A percentile compares a stretch with the other conserved stretches of the same genome.
Conservation (phyloP, 345 rosid species). For the Salix koriyanagi region DNA sequence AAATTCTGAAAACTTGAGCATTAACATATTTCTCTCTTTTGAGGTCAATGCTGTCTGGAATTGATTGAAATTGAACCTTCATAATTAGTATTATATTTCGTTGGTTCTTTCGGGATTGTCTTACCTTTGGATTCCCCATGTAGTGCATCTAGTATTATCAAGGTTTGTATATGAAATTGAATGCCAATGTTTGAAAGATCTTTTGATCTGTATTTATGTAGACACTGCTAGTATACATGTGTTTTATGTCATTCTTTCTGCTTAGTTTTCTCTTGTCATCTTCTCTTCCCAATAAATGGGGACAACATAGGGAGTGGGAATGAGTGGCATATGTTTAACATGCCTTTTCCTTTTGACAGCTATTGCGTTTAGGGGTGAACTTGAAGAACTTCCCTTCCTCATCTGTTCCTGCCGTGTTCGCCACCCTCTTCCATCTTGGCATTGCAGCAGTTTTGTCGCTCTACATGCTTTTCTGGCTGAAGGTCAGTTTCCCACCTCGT, state of each 20-base stretch:
- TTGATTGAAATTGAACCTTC: background rate
- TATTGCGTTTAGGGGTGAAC: conserved; percentile 66
- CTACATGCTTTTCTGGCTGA: conserved; percentile 87
- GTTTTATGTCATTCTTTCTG: background rate
- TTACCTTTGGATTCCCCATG: background rate
- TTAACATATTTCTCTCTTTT: background rate
- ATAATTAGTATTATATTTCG: background rate
- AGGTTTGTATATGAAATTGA: background rate
- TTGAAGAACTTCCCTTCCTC: conserved; percentile 83
- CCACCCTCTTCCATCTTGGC: conserved; percentile 76
- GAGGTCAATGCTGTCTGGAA: background rate
- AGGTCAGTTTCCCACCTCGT: conserved; percentile 40
- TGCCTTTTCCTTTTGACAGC: conserved; percentile 38
- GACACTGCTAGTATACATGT: background rate
- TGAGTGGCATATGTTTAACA: background rate
- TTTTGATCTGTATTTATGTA: background rate
- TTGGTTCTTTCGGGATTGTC: background rate
- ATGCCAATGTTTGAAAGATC: background rate
- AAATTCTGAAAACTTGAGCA: background rate
- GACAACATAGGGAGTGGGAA: background rate
- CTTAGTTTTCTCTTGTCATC: background rate
- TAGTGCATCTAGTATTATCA: background rate
- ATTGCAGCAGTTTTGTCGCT: conserved; percentile 81
- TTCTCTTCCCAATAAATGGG: background rate
- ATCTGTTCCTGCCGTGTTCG: conserved; percentile 54